Base-by-base conservation (phyloP, 352 stramenopile genomes). In the Globisporangium spiculum region DNA sequence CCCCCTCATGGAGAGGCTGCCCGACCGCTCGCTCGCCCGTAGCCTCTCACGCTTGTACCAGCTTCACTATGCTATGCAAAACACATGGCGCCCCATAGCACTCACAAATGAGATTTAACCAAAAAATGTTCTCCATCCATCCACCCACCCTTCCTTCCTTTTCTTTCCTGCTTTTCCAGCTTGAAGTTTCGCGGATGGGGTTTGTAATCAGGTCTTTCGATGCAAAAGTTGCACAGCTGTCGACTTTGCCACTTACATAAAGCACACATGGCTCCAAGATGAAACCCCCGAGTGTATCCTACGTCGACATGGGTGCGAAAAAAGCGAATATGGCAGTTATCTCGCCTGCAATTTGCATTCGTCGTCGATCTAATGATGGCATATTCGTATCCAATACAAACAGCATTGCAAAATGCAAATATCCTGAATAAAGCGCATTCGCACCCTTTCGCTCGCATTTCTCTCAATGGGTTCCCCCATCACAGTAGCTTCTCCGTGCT, bases 241-340 rank as follows among this genome's bases (percentile, higher is more conserved):
- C 54, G 16, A 60, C 54, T 60, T 60, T 60, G 54, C 5, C 54
- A 44, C 54, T 60, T 60, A 24, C 0, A 4, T 26, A 18, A 27
- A 60, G 14, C 34, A 60, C 26, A 44, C 54, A 60, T 60, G 54
- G 54, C 54, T 60, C 54, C 24, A 52, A 52, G 27, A 50, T 50
- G 53, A 59, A 59, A 59, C 26, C 1, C 10, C 4, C 26, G 2
- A 24, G 32, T 16, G 52, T 10, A 58, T 58, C 52, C 12, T 59
- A 59, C n/a, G 54, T 60, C 54, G 34, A 60, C 54, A 59, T 59
- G 53, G 53, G 53, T 59, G 53, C 53, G 22, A 59, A 59, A 34
- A 20, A 4, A 41, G 32, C 24, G 12, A 18, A 12, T 12, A 22
- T 54, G 26, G 26, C 26, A 38, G 26, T 60, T 58, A 36, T 50